phyloP scores from a whole-genome alignment of 352 stramenopile species.

The Phytophthora sp. region DNA sequence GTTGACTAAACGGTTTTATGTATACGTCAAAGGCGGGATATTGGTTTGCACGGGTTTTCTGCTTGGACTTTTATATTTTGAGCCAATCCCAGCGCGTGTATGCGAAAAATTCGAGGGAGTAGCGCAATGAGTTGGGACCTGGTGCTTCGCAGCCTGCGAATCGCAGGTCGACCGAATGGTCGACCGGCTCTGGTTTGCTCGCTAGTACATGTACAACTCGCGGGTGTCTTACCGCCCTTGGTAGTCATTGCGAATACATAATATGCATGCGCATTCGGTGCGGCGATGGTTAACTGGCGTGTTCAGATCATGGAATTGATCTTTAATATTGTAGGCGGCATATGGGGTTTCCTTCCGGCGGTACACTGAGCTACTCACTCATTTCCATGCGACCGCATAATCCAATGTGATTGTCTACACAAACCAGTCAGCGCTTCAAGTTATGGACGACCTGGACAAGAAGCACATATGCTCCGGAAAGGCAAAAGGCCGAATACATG shows the following conservation, averaged over 20 bases:
- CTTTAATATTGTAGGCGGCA: too few relatives aligned
- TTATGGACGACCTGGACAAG: too few relatives aligned
- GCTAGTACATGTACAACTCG: too few relatives aligned
- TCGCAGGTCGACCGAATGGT: background rate
- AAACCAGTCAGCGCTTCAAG: too few relatives aligned
- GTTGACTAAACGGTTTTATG: constrained; percentile 21
- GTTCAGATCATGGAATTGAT: constrained; percentile 12
- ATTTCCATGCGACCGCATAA: constrained; percentile 26
- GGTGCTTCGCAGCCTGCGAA: too few relatives aligned
- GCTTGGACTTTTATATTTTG: constrained; percentile 16
- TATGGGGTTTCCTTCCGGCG: constrained; percentile 22
- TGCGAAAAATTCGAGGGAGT: constrained; percentile 14
- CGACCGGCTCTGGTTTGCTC: background rate
- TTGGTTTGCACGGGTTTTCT: constrained; percentile 30
- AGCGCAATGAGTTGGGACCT: constrained; percentile 11
- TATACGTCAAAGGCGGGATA: constrained; percentile 26
- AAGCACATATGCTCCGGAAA: too few relatives aligned
- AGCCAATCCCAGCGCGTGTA: constrained; percentile 9
- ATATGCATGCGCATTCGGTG: constrained; percentile 1
- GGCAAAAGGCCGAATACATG: too few relatives aligned
- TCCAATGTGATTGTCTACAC: too few relatives aligned
- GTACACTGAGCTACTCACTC: background rate
- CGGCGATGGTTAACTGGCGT: background rate
- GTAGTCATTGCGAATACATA: background rate
- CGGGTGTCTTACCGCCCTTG: background rate